A percentile compares a stretch with the other conserved stretches of the same genome.
phyloP scores from a whole-genome alignment of 2,329 filamentous ascomycete genomes.

The Ilyonectria destructans region DNA sequence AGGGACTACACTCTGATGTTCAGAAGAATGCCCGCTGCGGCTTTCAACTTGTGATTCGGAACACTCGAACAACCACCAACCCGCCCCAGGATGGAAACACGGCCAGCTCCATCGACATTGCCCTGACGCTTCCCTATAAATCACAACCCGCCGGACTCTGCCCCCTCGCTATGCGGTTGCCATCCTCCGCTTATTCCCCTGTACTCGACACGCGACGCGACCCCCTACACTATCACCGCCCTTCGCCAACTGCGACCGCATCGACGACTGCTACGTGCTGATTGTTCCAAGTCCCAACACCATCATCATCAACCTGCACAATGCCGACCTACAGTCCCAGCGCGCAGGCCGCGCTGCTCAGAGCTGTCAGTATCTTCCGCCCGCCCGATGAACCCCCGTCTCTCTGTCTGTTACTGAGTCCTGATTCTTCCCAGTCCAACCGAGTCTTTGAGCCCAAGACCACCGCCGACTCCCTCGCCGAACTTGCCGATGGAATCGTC shows the following conservation, averaged over 20 bases:
- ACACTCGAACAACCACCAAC: conserved; percentile 29
- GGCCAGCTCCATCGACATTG: conserved; percentile 13
- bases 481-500: conserved; percentile 68
- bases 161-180: conserved; percentile 43
- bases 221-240: conserved; percentile 39
- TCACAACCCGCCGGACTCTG: conserved; percentile 8
- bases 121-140: conserved; percentile 38
- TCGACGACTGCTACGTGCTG: background rate
- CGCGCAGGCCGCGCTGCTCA: conserved; percentile 70
- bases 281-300: conserved; percentile 24
- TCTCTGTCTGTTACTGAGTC: conserved; percentile 35
- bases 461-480: conserved; percentile 65
- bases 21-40: conserved; percentile 31
- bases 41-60: conserved; percentile 26
- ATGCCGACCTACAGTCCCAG: conserved; percentile 60
- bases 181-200: conserved; percentile 34
- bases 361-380: conserved; percentile 63
- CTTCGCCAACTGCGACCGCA: conserved; percentile 28
- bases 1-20: conserved; percentile 28
- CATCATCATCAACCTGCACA: conserved; percentile 23
- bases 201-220: conserved; percentile 49
- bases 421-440: conserved; percentile 49
- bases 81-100: conserved; percentile 39
- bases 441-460: conserved; percentile 62
- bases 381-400: conserved; percentile 26